Evolutionary conservation across 495 filamentous ascomycete species (phyloP).

Genomic region (Lophiotrema nucula): DNA sequence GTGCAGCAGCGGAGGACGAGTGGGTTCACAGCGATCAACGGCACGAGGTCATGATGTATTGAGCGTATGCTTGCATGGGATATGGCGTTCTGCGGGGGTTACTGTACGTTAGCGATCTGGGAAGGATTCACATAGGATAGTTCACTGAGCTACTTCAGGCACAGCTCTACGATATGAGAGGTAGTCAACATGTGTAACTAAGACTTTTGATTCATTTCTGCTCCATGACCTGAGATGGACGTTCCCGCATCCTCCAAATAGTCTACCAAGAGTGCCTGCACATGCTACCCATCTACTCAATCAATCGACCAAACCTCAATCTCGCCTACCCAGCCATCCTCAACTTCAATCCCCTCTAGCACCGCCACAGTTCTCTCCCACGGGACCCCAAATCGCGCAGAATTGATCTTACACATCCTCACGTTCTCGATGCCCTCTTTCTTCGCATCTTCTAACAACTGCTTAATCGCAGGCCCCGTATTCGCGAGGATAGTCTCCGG

Average conservation of each 20-base stretch:
- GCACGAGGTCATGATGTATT: conserved; percentile 1
- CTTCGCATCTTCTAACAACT: conserved; percentile 30
- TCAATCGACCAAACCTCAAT: conserved; percentile 30
- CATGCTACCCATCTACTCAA: no score
- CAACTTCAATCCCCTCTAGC: conserved; percentile 37
- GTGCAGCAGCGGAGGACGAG: neutral
- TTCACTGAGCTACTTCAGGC: no score
- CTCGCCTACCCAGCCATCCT: conserved; percentile 19
- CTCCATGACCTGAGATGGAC: no score
- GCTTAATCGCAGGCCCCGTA: conserved; percentile 38
- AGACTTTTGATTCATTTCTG: no score
- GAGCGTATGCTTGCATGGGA: neutral
- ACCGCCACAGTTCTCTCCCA: conserved; percentile 39
- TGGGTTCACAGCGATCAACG: conserved; percentile 29
- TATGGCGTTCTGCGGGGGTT: neutral
- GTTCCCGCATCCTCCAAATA: no score
- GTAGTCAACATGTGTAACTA: no score
- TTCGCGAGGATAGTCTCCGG: conserved; percentile 35
- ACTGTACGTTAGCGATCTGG: no score
- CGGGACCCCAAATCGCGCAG: conserved; percentile 40
- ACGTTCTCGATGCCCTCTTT: conserved; percentile 28
- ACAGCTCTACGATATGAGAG: no score
- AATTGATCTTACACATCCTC: conserved; percentile 44
- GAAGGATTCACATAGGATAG: no score
- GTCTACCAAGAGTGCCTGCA: no score